These are phyloP conservation scores for Tricholoma furcatifolium DNA, from an alignment of 768 basidiomycete species.

Conservation along the genomic window DNA sequence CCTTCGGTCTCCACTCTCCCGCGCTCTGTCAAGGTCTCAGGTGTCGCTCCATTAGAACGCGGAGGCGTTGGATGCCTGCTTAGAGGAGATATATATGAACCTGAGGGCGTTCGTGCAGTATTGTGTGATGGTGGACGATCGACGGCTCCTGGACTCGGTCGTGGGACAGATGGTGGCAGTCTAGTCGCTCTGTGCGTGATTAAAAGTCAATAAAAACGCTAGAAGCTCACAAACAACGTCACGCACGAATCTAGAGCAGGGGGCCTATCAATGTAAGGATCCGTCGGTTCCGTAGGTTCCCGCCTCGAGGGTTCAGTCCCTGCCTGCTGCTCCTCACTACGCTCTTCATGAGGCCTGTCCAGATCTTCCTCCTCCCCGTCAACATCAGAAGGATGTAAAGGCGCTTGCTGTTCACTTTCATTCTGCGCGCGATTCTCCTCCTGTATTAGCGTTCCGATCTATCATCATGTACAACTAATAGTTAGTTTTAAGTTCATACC, in stretches of 20 bases:
- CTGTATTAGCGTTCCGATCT: conserved; percentile 23
- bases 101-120: conserved; percentile 40
- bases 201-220: not conserved
- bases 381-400: conserved; percentile 32
- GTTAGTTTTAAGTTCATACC: conserved; percentile 24
- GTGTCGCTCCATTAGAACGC: conserved; percentile 21
- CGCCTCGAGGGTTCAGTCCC: conserved; percentile 27
- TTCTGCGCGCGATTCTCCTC: conserved; percentile 23
- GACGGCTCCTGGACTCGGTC: conserved; percentile 7
- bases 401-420: conserved; percentile 20
- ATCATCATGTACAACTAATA: conserved; percentile 1
- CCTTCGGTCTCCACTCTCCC: not conserved
- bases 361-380: conserved; percentile 26
- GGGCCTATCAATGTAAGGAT: not conserved
- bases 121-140: not conserved
- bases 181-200: not conserved
- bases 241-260: conserved; percentile 9
- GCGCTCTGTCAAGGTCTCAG: not conserved
- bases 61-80: conserved; percentile 54
- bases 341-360: conserved; percentile 23
- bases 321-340: conserved; percentile 19
- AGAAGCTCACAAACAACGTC: not conserved
- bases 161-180: conserved; percentile 6
- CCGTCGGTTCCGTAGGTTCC: conserved; percentile 19
- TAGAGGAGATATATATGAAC: conserved; percentile 43